Conservation (phyloP, 306 rosid species). For the Gastrolobium villosum region DNA sequence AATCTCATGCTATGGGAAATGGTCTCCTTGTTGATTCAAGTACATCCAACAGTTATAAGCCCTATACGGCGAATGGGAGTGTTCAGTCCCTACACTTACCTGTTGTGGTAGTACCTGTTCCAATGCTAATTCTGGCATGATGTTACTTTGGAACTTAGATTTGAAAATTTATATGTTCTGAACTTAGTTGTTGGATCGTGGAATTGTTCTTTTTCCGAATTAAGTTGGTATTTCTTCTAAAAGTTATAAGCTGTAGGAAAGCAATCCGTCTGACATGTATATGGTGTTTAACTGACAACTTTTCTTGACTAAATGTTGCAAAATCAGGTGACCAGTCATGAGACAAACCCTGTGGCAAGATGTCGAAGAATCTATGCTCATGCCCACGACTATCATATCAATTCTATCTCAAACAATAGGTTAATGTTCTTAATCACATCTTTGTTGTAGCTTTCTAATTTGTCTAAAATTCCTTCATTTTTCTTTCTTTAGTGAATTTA, state of each 20-base stretch:
- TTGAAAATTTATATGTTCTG: not conserved
- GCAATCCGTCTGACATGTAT: slow-evolving; percentile 5
- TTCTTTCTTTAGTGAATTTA: not conserved
- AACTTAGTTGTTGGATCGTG: not conserved
- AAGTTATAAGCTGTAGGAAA: not conserved
- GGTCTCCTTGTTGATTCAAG: slow-evolving; percentile 58
- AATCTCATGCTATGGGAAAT: slow-evolving; percentile 56
- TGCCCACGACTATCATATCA: slow-evolving; percentile 83
- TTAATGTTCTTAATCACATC: slow-evolving; percentile 38
- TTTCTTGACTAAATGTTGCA: slow-evolving; percentile 7
- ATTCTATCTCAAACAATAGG: slow-evolving; percentile 84
- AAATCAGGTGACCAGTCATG: slow-evolving; percentile 72
- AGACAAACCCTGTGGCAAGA: slow-evolving; percentile 71
- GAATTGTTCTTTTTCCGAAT: not conserved
- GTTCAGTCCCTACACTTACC: slow-evolving; percentile 62
- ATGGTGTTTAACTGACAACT: slow-evolving; percentile 1
- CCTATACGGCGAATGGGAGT: slow-evolving; percentile 61
- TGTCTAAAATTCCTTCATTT: not conserved
- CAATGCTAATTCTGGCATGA: slow-evolving; percentile 24
- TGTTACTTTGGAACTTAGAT: slow-evolving; percentile 16
- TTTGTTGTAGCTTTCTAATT: not conserved
- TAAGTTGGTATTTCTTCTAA: slow-evolving; percentile 5
- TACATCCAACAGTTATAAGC: slow-evolving; percentile 52
- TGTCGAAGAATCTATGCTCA: slow-evolving; percentile 80
- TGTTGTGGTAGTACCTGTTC: slow-evolving; percentile 61